Conservation (phyloP, 2,329 filamentous ascomycete genomes). For the Colletotrichum sp. region DNA sequence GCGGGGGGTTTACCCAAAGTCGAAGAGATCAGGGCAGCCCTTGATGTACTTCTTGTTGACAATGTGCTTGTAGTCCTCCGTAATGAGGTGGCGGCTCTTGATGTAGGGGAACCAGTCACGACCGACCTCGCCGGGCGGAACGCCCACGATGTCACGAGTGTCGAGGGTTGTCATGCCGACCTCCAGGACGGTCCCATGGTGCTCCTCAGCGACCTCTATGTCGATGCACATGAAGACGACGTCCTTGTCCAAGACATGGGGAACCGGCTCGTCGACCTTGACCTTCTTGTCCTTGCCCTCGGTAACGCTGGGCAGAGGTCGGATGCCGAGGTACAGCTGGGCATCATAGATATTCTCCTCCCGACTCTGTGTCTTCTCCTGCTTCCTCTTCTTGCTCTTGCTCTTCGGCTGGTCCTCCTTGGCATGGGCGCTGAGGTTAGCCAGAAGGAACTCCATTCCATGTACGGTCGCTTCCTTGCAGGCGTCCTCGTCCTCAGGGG, state of each 20-base stretch:
- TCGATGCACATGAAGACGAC: slow-evolving; percentile 79
- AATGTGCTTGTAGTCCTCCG: slow-evolving; percentile 70
- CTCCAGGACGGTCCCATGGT: slow-evolving; percentile 75
- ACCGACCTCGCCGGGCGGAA: slow-evolving; percentile 66
- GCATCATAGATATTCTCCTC: slow-evolving; percentile 5
- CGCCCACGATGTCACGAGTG: slow-evolving; percentile 56
- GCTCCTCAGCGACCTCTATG: slow-evolving; percentile 78
- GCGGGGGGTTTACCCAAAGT: slow-evolving; percentile 66
- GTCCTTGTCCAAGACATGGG: neutral
- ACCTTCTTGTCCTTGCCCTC: neutral
- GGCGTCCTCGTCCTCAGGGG: neutral
- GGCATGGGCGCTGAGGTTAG: slow-evolving; percentile 11
- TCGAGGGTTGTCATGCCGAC: slow-evolving; percentile 85
- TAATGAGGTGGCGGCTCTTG: slow-evolving; percentile 75
- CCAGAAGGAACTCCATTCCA: slow-evolving; percentile 5
- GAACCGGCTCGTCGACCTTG: neutral
- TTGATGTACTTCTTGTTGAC: slow-evolving; percentile 71
- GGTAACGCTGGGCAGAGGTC: neutral
- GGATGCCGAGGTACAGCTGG: slow-evolving; percentile 20
- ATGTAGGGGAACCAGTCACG: slow-evolving; percentile 72
- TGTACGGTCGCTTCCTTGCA: neutral
- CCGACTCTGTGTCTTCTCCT: slow-evolving; percentile 1
- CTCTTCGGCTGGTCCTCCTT: slow-evolving; percentile 28
- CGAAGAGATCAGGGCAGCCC: slow-evolving; percentile 76
- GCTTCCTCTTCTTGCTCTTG: slow-evolving; percentile 13